These are phyloP conservation scores for Olyra latifolia DNA, from an alignment of 176 grass and related monocot species.

Conservation along the genomic window DNA sequence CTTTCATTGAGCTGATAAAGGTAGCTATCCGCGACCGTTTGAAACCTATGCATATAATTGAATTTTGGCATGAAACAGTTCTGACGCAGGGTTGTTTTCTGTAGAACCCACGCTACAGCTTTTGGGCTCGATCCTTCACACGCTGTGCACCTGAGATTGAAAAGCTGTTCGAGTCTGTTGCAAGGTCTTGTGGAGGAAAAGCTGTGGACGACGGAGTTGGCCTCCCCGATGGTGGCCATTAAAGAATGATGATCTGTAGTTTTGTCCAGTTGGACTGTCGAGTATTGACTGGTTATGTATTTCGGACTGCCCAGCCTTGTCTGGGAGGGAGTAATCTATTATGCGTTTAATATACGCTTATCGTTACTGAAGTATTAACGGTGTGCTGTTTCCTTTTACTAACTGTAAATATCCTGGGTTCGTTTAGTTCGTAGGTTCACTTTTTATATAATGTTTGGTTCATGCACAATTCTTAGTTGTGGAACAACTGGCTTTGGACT, in stretches of 20 bases:
- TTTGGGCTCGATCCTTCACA: constrained; percentile 83
- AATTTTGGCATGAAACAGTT: neutral
- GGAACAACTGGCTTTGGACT: too few species aligned
- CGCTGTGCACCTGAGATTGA: constrained; percentile 84
- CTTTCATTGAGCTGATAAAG: constrained; percentile 97
- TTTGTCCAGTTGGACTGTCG: neutral
- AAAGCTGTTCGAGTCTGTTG: constrained; percentile 85
- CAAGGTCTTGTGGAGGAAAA: constrained; percentile 82
- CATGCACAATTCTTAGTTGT: too few species aligned
- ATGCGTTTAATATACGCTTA: too few species aligned
- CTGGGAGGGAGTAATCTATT: neutral
- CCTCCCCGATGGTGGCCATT: constrained; percentile 63
- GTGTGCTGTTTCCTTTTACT: too few species aligned
- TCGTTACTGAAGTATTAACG: too few species aligned
- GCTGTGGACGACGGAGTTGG: constrained; percentile 54
- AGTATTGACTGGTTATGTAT: neutral
- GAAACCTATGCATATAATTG: neutral
- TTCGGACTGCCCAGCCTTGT: neutral
- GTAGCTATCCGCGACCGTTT: constrained; percentile 31
- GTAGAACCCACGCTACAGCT: constrained; percentile 89
- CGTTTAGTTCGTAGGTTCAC: too few species aligned
- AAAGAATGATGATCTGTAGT: neutral
- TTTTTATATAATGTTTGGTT: too few species aligned
- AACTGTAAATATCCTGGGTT: too few species aligned
- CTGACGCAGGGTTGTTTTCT: constrained; percentile 15